Percentiles rank a stretch among this genome's conserved stretches.
Evolutionary conservation across 2,329 filamentous ascomycete genomes (phyloP).

Genomic region (Colletotrichum sp.): DNA sequence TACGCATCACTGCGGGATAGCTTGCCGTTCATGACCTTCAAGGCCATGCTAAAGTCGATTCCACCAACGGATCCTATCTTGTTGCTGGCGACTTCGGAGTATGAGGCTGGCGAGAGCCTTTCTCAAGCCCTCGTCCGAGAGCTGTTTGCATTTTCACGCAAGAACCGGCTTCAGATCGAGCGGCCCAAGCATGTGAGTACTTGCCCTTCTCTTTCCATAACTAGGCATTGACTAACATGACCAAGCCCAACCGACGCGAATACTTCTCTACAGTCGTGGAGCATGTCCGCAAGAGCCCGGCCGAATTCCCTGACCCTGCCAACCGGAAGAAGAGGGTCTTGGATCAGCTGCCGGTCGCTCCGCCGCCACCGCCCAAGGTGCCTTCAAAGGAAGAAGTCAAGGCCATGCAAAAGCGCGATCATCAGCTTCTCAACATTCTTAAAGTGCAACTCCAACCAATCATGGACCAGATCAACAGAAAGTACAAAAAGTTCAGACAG

Average conservation of each 20-base stretch:
- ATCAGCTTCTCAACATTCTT: constrained; percentile 81
- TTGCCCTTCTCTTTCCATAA: no score
- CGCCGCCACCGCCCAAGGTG: constrained; percentile 70
- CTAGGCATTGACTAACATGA: constrained; percentile 29
- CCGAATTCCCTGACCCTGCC: constrained; percentile 85
- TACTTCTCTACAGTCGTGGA: constrained; percentile 80
- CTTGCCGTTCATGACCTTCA: constrained; percentile 80
- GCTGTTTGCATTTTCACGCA: constrained; percentile 84
- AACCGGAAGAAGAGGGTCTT: constrained; percentile 87
- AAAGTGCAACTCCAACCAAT: constrained; percentile 92
- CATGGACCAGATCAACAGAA: constrained; percentile 94
- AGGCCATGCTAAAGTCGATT: constrained; percentile 80
- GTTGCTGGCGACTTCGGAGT: constrained; percentile 84
- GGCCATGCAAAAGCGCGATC: constrained; percentile 80
- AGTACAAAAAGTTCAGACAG: constrained; percentile 86
- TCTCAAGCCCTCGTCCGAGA: constrained; percentile 71
- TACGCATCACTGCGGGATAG: constrained; percentile 68
- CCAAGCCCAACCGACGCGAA: constrained; percentile 67
- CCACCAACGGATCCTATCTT: constrained; percentile 91
- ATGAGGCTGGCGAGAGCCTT: constrained; percentile 58
- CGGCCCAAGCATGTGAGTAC: constrained; percentile 67
- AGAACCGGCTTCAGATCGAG: constrained; percentile 74
- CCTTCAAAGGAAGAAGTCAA: constrained; percentile 82
- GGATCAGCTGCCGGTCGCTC: constrained; percentile 77
- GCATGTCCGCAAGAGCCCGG: constrained; percentile 80